Evolutionary conservation across 768 basidiomycete species (phyloP), one percentile per base, ranked within the genome.

Genomic region (Lactifluus volemus): DNA sequence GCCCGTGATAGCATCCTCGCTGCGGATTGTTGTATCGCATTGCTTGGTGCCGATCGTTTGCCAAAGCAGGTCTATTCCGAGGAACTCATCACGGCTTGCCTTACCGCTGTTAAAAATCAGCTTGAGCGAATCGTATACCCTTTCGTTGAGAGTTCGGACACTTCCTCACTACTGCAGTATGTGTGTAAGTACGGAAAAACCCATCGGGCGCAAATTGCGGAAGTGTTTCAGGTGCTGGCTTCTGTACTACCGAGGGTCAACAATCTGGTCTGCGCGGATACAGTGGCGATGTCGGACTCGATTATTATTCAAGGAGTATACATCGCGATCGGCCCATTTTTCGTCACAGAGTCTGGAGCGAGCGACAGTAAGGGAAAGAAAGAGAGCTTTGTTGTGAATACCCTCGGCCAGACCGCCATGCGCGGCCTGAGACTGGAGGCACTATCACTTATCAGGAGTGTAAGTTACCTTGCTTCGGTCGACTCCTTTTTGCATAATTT

Each of bases 1-100:
- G 87, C 86, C 4, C 75, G 81, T 42, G 86, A 92, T 67, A 87
- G 88, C 53, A 81, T 92, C 9, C 67, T 88, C 30, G 92, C 94
- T 4, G 90, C 90, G 0, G 91, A 94, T 69, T 92, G 89, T 65
- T 86, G 83, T 62, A 78, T 96, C 64, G 82, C 86, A 0, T 71
- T 97, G 5, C 78, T 98, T 32, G 82, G 83, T 2, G 85, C 86
- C 36, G 90, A 92, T 64, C 79, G 88, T 25, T 75, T 96, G 58
- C 82, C 90, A 2, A 96, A 96, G 71, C 90, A 94, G 81, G 94
- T 92, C 9, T 96, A 96, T 71, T 97, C 96, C 0, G 93, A 98
- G 71, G 97, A 99, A 70, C 78, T 94, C 11, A 91, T 99, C 63
- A 85, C 85, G 0, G 76, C 81, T 0, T 92, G 93, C 73, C 77